A percentile compares a stretch with the other conserved stretches of the same genome.
phyloP scores from a whole-genome alignment of 2,329 filamentous ascomycete genomes.

The Fusarium albosuccineum region DNA sequence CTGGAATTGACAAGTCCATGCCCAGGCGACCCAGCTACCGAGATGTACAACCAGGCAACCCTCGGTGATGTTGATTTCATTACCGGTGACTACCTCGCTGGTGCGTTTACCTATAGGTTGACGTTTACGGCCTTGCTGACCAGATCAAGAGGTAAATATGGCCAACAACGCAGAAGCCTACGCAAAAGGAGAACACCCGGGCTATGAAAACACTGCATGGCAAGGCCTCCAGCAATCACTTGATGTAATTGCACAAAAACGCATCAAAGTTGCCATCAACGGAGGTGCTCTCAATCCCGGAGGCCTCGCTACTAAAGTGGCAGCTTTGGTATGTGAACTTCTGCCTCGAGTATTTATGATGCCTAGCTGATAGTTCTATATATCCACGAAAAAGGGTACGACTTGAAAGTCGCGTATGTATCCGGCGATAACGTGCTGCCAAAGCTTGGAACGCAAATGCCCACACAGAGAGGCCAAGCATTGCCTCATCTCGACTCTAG shows the following conservation, averaged over 20 bases:
- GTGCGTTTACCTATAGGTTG: conserved; percentile 39
- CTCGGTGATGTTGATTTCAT: conserved; percentile 60
- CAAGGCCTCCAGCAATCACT: conserved; percentile 44
- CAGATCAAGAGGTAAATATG: conserved; percentile 44
- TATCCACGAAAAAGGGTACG: conserved; percentile 36
- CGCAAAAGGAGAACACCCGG: conserved; percentile 23
- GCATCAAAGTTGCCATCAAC: conserved; percentile 68
- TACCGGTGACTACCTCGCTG: conserved; percentile 65
- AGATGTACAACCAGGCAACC: conserved; percentile 49
- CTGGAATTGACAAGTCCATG: background rate
- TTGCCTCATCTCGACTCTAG: conserved; percentile 30
- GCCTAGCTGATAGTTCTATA: too few species aligned
- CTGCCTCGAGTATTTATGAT: too few species aligned
- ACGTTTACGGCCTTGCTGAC: background rate
- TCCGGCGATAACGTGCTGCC: conserved; percentile 54
- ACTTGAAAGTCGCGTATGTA: conserved; percentile 54
- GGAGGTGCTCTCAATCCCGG: conserved; percentile 68
- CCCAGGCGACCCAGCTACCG: conserved; percentile 19
- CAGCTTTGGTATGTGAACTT: conserved; percentile 28
- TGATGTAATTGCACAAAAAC: conserved; percentile 55
- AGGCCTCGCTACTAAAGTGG: conserved; percentile 58
- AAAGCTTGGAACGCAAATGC: conserved; percentile 6
- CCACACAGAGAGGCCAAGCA: background rate
- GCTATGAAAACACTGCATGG: conserved; percentile 40
- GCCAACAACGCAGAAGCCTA: conserved; percentile 38